These are phyloP conservation scores for Yamadazyma siamensis DNA, from an alignment of 1,139 yeast genomes.

Conservation along the genomic window DNA sequence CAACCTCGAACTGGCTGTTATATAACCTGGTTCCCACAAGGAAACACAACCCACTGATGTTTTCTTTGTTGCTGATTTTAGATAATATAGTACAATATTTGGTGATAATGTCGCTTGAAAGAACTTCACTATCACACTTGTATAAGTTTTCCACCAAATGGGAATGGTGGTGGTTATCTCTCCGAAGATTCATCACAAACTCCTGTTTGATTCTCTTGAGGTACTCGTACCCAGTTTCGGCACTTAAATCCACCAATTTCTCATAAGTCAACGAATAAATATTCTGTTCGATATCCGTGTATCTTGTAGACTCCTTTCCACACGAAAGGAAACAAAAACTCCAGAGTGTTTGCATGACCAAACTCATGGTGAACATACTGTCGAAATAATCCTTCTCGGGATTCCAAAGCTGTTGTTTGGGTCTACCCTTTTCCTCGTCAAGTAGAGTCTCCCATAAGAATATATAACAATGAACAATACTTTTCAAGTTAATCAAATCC, in stretches of 20 bases:
- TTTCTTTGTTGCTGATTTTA: constrained; percentile 38
- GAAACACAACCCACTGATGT: constrained; percentile 54
- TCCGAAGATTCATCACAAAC: constrained; percentile 20
- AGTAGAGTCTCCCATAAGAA: constrained; percentile 62
- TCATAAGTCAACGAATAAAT: constrained; percentile 15
- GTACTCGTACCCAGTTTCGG: constrained; percentile 34
- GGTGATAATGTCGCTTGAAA: constrained; percentile 32
- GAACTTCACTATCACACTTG: constrained; percentile 7
- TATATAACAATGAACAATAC: constrained; percentile 63
- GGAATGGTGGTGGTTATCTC: constrained; percentile 17
- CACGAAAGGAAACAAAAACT: constrained; percentile 39
- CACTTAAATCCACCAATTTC: constrained; percentile 21
- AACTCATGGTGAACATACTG: constrained; percentile 41
- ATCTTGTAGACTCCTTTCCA: constrained; percentile 38
- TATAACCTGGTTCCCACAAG: constrained; percentile 44
- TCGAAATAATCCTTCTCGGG: constrained; percentile 38
- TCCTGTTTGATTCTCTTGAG: constrained; percentile 33
- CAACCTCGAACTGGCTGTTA: constrained; percentile 57
- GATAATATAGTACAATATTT: constrained; percentile 44
- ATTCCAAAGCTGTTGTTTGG: constrained; percentile 17
- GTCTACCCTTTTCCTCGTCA: constrained; percentile 29
- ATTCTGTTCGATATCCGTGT: constrained; percentile 18
- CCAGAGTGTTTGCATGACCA: constrained; percentile 49
- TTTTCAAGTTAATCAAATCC: constrained; percentile 32
- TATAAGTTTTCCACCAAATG: constrained; percentile 13